Base-by-base conservation (phyloP, 768 basidiomycete genomes). In the Mycena capillaripes region DNA sequence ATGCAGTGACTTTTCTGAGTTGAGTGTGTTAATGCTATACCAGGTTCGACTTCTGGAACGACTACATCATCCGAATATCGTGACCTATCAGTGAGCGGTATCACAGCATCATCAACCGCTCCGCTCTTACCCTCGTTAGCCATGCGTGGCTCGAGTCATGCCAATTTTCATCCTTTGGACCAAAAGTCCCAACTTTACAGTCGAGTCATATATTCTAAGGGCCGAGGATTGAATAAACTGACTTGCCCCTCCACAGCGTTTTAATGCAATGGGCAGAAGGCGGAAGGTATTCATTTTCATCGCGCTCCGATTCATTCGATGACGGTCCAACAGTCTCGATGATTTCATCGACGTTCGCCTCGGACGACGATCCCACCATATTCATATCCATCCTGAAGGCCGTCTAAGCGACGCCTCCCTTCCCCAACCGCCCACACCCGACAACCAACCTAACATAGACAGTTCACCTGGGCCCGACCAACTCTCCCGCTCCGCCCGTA, bases 221-320 rank as follows among this genome's bases (percentile, higher is more conserved):
- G 30, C 9, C 19, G 40, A n/a, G 17, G 1, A 16, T 16, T 64
- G 32, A n/a, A n/a, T 19, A 23, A 58, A 27, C 36, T 61, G 6
- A 36, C 23, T 21, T n/a, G 11, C 40, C 57, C 21, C 50, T 66
- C 44, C 55, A 16, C 74, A 96, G 95, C 75, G 91, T 96, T 12
- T 83, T 97, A 27, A 97, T 97, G 96, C 94, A 96, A 84, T 97
- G 93, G 93, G 95, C 95, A 0, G 95, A 97, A 86, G 94, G 92
- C 9, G 95, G 95, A 73, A 91, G 89, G 89, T 87, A 65, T 53
- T 14, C 25, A 62, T 34, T 8, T n/a, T 53, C 65, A 17, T 38
- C 19, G 16, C n/a, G 42, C 25, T 64, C 62, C 30, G 50, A 71
- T n/a, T 48, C 14, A 32, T 23, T 69, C 30, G 32, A 50, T 48